A percentile compares a stretch with the other conserved stretches of the same genome.
phyloP scores from a whole-genome alignment of 2,329 filamentous ascomycete genomes.

The Penicillium sp. region DNA sequence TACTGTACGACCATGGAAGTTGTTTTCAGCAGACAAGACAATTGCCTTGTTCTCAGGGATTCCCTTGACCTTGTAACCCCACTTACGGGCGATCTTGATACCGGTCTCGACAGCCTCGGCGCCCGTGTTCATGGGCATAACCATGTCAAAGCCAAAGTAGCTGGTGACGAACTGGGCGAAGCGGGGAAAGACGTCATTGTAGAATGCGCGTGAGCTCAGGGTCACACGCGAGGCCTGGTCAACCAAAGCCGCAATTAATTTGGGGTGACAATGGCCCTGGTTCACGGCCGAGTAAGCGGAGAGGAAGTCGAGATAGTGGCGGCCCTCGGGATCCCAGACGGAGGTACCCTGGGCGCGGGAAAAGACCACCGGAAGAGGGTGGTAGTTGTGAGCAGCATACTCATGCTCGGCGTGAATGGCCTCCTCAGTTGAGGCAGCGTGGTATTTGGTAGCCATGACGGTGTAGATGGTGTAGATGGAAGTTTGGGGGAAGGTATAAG shows the following conservation, averaged over 20 bases:
- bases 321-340: constrained; percentile 96
- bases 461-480: background rate
- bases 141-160: constrained; percentile 95
- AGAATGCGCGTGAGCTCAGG: constrained; percentile 88
- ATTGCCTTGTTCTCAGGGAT: constrained; percentile 79
- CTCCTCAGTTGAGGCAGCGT: constrained; percentile 69
- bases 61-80: constrained; percentile 94
- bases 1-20: constrained; percentile 95
- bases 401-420: constrained; percentile 77
- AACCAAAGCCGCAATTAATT: constrained; percentile 81
- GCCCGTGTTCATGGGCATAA: constrained; percentile 95
- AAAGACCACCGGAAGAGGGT: constrained; percentile 92
- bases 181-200: constrained; percentile 96
- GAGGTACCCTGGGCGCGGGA: constrained; percentile 75
- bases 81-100: constrained; percentile 93
- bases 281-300: constrained; percentile 98
- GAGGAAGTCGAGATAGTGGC: constrained; percentile 94
- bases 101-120: constrained; percentile 95
- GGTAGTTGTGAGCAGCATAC: constrained; percentile 97
- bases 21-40: constrained; percentile 78
- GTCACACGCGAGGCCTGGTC: constrained; percentile 88
- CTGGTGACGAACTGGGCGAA: constrained; percentile 89
- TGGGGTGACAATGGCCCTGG: constrained; percentile 96
- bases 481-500: constrained; percentile 13
- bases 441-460: constrained; percentile 48